A percentile compares a stretch with the other conserved stretches of the same genome.
These are phyloP conservation scores for Moesziomyces sp. DNA, from an alignment of 1,284 basidiomycete genomes.

Conservation along the genomic window DNA sequence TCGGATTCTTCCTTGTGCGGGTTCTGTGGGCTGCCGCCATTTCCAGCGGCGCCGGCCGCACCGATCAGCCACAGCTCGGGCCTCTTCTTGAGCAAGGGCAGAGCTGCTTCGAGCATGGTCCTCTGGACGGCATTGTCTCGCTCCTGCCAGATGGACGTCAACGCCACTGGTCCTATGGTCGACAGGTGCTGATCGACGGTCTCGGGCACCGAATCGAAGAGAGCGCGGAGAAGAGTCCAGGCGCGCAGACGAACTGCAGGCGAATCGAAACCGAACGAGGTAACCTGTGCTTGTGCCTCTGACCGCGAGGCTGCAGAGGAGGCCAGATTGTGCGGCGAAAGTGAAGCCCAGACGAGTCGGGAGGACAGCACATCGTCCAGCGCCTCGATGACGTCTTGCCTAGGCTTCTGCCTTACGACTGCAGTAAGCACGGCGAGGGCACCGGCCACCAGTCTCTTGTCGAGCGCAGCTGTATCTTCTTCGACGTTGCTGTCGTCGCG, in stretches of 20 bases:
- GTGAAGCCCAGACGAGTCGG: slow-evolving; percentile 48
- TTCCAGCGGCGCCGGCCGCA: not conserved
- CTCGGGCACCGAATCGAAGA: slow-evolving; percentile 17
- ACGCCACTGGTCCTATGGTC: slow-evolving; percentile 44
- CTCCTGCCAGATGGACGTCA: slow-evolving; percentile 61
- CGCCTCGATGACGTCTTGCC: slow-evolving; percentile 16
- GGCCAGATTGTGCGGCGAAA: slow-evolving; percentile 30
- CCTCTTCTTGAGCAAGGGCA: slow-evolving; percentile 53
- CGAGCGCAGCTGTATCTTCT: slow-evolving; percentile 59
- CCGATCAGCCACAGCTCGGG: slow-evolving; percentile 64
- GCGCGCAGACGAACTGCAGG: slow-evolving; percentile 54
- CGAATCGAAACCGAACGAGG: slow-evolving; percentile 48
- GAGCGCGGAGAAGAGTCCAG: slow-evolving; percentile 48
- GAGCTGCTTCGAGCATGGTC: slow-evolving; percentile 51
- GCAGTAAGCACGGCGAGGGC: slow-evolving; percentile 53
- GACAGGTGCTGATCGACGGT: slow-evolving; percentile 37
- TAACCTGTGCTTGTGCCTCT: slow-evolving; percentile 5
- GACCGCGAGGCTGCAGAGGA: slow-evolving; percentile 4
- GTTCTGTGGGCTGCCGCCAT: not conserved
- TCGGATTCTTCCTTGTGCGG: slow-evolving; percentile 1
- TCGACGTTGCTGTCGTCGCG: slow-evolving; percentile 65
- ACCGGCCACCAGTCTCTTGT: slow-evolving; percentile 61
- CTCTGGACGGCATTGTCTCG: slow-evolving; percentile 54
- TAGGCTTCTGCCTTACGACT: slow-evolving; percentile 24
- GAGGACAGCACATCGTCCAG: slow-evolving; percentile 49